Evolutionary conservation across 2,329 filamentous ascomycete genomes (phyloP), one percentile per base, ranked within the genome.

Genomic region (Cladosporium cucumerinum): DNA sequence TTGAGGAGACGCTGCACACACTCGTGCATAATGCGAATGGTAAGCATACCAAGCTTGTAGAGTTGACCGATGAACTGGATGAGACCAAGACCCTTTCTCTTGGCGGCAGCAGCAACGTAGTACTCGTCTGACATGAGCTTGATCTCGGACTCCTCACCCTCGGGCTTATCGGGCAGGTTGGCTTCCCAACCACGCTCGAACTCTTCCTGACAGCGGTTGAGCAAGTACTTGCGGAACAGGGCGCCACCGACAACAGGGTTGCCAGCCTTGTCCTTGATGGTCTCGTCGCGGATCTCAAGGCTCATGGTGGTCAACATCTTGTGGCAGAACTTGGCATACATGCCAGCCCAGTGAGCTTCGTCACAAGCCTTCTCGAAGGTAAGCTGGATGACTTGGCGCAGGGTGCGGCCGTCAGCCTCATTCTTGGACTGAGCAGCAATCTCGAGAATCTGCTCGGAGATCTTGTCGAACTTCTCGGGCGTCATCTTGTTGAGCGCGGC

Each of bases 401-500:
- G 85, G 8, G 95, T 98, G 65, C 94, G 91, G 52, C 95, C 95
- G 73, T 99, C 95, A 25, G 87, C 86, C 81, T 99, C 95, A 72
- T 96, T 90, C 85, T 97, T 97, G 62, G 94, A 98, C 78, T 99
- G 95, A 25, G 87, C 90, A 30, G 94, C 93, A 76, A 99, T 99
- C 62, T 88, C 85, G 32, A 99, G 85, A 68, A 99, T 97, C 78
- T 97, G 93, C 68, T 93, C 91, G 7, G 95, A 87, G 71, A 99
- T 97, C 81, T 89, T 93, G 77, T 97, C 93, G 73, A 99, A 99
- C 76, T 98, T 99, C 81, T 99, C 95, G 0, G 95, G 95, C 0
- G 95, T 98, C 95, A 99, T 98, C 89, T 99, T 99, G 88, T 99
- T 99, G 73, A 99, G 84, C 67, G 91, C 91, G 69, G 93, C 90